Base-by-base conservation (phyloP, 371 early-diverging fungal species). In the Rhizomucor miehei region DNA sequence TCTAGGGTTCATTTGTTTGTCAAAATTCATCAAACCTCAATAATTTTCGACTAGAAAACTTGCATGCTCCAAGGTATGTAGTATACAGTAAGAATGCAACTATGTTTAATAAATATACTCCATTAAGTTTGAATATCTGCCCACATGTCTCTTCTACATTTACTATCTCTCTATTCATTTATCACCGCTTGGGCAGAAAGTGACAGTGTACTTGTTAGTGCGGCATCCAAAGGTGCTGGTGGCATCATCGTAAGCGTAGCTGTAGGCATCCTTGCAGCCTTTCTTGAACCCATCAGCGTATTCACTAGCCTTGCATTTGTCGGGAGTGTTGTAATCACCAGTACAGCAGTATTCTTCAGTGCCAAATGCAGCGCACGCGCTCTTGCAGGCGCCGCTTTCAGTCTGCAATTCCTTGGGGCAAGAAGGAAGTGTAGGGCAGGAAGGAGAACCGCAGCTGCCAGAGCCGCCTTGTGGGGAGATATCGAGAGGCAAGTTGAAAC, bases 221-320 rank as follows among this genome's bases (percentile, higher is more conserved):
- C 52, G 23, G 59, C 81, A 81, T 52, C 63, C 52, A 39, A 57
- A 75, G 23, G 72, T 75, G 51, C 64, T 65, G 8, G 68, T 68
- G 17, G 47, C 54, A 56, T 82, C 82, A 60, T 82, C 82, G 52
- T 71, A 82, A 46, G 77, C 77, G 57, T 71, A 82, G 23, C 65
- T 67, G 62, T 82, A 82, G 8, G 69, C 80, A 60, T 80, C 71
- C 6, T 76, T 75, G 55, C 77, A 76, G 10, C 40, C 56, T 29
- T 39, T 53, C 49, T 73, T 67, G 23, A 73, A 69, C 5, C 44
- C 48, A 1, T 54, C 35, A 20, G 77, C 56, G 24, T 59, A 77
- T n/a, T 51, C n/a, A 44, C 60, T 69, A 16, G 63, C 48, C 6
- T 41, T 48, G 35, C 77, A 77, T 17, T 48, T 52, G 12, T 59